phyloP scores from a whole-genome alignment of 805 yeast genomes.

The Ogataea angusta region DNA sequence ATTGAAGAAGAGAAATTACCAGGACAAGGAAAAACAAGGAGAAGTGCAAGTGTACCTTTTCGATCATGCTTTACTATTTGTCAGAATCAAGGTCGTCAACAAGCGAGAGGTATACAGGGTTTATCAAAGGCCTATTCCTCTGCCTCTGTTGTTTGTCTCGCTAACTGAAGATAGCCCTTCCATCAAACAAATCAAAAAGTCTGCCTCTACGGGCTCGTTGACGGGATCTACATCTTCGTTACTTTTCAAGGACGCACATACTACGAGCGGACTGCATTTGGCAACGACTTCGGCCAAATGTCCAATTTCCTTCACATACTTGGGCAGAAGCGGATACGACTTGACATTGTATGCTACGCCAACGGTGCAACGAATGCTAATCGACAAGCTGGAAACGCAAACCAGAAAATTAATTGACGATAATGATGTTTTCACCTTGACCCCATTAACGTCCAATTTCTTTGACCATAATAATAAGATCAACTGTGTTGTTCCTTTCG shows the following conservation, averaged over 20 bases:
- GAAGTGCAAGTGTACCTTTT: constrained; percentile 82
- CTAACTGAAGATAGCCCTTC: constrained; percentile 78
- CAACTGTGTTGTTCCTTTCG: constrained; percentile 89
- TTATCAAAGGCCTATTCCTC: constrained; percentile 81
- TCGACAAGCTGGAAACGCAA: constrained; percentile 77
- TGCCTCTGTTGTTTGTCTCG: constrained; percentile 70
- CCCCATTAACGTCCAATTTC: constrained; percentile 68
- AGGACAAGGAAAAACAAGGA: constrained; percentile 68
- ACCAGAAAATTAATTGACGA: constrained; percentile 67
- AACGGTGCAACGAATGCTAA: constrained; percentile 71
- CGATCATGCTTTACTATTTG: constrained; percentile 84
- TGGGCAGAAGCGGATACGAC: constrained; percentile 55
- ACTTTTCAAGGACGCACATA: constrained; percentile 22
- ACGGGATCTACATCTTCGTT: constrained; percentile 32
- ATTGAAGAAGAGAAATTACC: constrained; percentile 63
- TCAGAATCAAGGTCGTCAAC: constrained; percentile 79
- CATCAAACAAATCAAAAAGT: constrained; percentile 41
- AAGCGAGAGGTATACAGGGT: constrained; percentile 91
- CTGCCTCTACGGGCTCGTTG: constrained; percentile 35
- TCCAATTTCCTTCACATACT: constrained; percentile 49
- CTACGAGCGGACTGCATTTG: constrained; percentile 18
- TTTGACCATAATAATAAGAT: constrained; percentile 75
- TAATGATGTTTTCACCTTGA: constrained; percentile 76
- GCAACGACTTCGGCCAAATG: constrained; percentile 34
- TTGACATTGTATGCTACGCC: constrained; percentile 52